Evolutionary conservation across 2,329 filamentous ascomycete genomes (phyloP), one percentile per base, ranked within the genome.

Genomic region (Domatiomyces globalis): DNA sequence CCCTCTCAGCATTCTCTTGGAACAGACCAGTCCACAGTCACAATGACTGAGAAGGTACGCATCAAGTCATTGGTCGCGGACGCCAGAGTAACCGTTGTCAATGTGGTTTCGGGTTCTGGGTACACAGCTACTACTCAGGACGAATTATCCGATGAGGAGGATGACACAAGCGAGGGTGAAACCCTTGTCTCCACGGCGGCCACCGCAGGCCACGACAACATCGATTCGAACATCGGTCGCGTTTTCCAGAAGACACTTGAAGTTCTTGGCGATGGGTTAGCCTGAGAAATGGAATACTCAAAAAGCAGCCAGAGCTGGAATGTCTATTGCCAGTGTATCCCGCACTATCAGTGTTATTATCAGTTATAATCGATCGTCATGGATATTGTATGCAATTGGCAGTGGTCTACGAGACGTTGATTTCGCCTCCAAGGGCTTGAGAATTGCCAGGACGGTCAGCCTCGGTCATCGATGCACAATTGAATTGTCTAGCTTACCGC

Each of bases 41-140:
- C 86, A 0, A 83, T 86, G 72, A 87, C 81, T 17, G 87, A 95
- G 65, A 94, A 92, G 74, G 87, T 96, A 6, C 78, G 90, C 43
- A 84, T 89, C 57, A 72, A 59, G 43, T 61, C 58, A 2, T 36
- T 62, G 29, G 49, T 55, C 8, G 57, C 60, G 46, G 54, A 60
- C 15, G 60, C 59, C 1, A 52, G 60, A 36, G 50, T 59, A 5
- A 49, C 50, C 10, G 56, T 55, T 43, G 54, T 60, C 10, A 54
- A 60, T 45, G 55, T 53, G 25, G 55, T 58, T 22, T 51, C 55
- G 2, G 47, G 49, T 29, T 56, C 52, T 49, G 56, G 56, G 4
- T 45, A 48, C 15, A 18, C 20, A 10, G 48, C 54, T 29, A 48
- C 10, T 4, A 15, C 46, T 2, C 19, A 55, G 27, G 47, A 51